Evolutionary conservation across 2,329 filamentous ascomycete genomes (phyloP), one percentile per base, ranked within the genome.

Genomic region (Fusarium sp.): DNA sequence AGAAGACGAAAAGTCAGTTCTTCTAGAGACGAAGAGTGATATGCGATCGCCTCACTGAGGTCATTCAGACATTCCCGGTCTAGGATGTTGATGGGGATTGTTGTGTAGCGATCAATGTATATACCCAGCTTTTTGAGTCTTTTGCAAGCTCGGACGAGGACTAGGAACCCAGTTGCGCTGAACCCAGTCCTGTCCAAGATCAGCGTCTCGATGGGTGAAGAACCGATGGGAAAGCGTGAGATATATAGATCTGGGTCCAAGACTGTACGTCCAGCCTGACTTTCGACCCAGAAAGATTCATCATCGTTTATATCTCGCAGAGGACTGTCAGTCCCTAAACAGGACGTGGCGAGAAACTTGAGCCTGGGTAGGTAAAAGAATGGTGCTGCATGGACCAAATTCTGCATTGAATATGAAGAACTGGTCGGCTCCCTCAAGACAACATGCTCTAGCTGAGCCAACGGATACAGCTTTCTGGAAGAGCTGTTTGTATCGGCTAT

Each of bases 321-420:
- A 3, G n/a, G 18, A 14, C 6, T 6, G 1, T 9, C 2, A 3
- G 27, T 32, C 4, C 4, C 20, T 0, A 57, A 27, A 0, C 7
- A 2, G 13, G 45, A 25, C 5, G 41, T 13, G 2, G 22, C 30
- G 11, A 60, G 20, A 6, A 3, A 25, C 4, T 30, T 41, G 7
- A 60, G 2, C 0, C 25, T 60, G 0, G 57, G 52, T 1, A 60
- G 20, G 1, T 46, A 14, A 3, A 60, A 57, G 1, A 60, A 57
- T 1, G 57, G 51, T 7, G 51, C 51, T 3, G 49, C 18, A 12
- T 3, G n/a, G n/a, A 41, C 37, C 10, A 20, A 12, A 11, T n/a
- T 20, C n/a, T 41, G 18, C 18, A n/a, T n/a, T 1, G n/a, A 20
- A 12, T 14, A 30, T 13, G 37, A 41, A 20, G 18, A 12, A 41